Base-by-base conservation (phyloP, 805 yeast genomes). In the Yarrowia yakushimensis region DNA sequence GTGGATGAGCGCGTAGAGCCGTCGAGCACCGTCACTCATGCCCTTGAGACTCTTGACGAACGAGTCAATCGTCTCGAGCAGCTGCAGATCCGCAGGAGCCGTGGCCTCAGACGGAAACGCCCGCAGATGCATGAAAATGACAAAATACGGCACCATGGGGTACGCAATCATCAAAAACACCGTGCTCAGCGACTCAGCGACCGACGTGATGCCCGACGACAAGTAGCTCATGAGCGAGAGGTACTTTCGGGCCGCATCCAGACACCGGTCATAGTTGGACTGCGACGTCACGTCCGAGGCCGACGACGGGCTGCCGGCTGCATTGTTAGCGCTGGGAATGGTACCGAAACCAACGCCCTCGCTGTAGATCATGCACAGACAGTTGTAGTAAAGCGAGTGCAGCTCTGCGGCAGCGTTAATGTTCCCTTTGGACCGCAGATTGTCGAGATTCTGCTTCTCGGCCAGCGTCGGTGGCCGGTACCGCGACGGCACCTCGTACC, bases 61-160 rank as follows among this genome's bases (percentile, higher is more conserved):
- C 15, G 39, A 31, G 15, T 48, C 55, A 13, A 48, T 22, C 20
- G 28, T 22, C 30, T 48, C 55, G 10, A 48, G 37, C 18, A 48
- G 55, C 28, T 48, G 55, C 7, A 48, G 15, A 11, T 48, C 55
- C 5, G 30, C 22, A 11, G 30, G 39, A 11, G 55, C 55, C 1
- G 55, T 48, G 5, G 55, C 9, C 28, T 48, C 55, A 11, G 30
- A 31, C 2, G 55, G 55, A n/a, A 48, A 48, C 2, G 55, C 55
- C n/a, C 55, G 37, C 28, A 48, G 7, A 13, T 48, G 55, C 55
- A 48, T 48, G 55, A 48, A 48, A 17, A 48, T 48, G 39, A 48
- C 39, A 23, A 48, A 48, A 8, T 48, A 48, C 28, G 55, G 55
- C 20, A 48, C 55, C 55, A 48, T 48, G 55, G 55, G 55, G 28